Evolutionary conservation across 2,329 filamentous ascomycete species (phyloP).

Genomic region (Truncatella angustata): DNA sequence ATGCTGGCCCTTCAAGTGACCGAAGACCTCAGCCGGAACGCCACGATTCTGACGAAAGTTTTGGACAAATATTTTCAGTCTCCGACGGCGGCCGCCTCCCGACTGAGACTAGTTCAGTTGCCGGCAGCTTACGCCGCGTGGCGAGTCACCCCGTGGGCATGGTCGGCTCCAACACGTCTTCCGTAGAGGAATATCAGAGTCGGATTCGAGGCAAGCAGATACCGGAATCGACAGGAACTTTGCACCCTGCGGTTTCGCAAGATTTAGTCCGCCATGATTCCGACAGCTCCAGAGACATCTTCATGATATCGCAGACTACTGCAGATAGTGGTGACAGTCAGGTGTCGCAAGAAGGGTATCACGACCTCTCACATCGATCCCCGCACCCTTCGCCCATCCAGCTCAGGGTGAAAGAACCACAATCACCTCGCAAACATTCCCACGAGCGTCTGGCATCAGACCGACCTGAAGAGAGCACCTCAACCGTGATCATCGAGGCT

Average conservation of each 20-base stretch:
- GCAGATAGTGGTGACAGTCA: slow-evolving; percentile 27
- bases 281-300: slow-evolving; percentile 24
- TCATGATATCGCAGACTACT: slow-evolving; percentile 28
- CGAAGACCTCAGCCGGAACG: slow-evolving; percentile 32
- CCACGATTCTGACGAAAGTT: slow-evolving; percentile 59
- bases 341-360: slow-evolving; percentile 6
- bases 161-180: slow-evolving; percentile 10
- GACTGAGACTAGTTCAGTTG: slow-evolving; percentile 35
- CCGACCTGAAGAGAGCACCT: slow-evolving; percentile 35
- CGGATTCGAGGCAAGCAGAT: slow-evolving; percentile 43
- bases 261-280: slow-evolving; percentile 22
- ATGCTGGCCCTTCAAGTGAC: slow-evolving; percentile 28
- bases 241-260: slow-evolving; percentile 16
- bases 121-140: background rate
- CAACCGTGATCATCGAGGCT: slow-evolving; percentile 48
- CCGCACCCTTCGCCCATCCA: slow-evolving; percentile 12
- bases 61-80: slow-evolving; percentile 56
- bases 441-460: slow-evolving; percentile 12
- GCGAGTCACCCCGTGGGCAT: background rate
- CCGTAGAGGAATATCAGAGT: slow-evolving; percentile 41
- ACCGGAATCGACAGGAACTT: slow-evolving; percentile 22
- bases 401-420: slow-evolving; percentile 11
- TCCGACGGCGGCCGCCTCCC: slow-evolving; percentile 46
- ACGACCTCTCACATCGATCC: slow-evolving; percentile 7
- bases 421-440: slow-evolving; percentile 13